A percentile compares a stretch with the other conserved stretches of the same genome.
phyloP scores from a whole-genome alignment of 441 rosid genomes.

The Gossypium davidsonii region DNA sequence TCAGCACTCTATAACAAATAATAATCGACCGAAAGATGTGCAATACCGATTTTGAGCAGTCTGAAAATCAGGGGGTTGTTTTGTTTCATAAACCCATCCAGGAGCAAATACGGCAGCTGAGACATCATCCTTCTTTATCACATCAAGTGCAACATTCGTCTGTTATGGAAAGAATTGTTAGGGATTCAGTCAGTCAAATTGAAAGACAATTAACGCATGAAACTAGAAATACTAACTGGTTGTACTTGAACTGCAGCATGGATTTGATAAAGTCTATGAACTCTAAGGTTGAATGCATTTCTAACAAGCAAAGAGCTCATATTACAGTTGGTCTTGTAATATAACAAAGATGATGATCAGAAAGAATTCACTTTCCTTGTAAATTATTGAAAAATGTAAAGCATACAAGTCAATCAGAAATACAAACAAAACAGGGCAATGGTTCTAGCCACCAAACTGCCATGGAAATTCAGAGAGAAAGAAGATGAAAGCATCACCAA shows the following conservation, averaged over 20 bases:
- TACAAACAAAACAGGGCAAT: neutral
- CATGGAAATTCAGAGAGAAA: neutral
- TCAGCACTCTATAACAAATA: neutral
- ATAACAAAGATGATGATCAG: neutral
- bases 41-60: conserved; percentile 75
- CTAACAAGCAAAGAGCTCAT: neutral
- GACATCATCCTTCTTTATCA: conserved; percentile 53
- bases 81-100: conserved; percentile 76
- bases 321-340: neutral
- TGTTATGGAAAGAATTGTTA: conserved; percentile 18
- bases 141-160: conserved; percentile 71
- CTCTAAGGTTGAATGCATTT: neutral
- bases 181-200: neutral
- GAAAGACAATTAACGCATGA: neutral
- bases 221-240: neutral
- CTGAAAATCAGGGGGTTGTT: conserved; percentile 66
- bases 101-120: conserved; percentile 94
- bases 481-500: too few relatives aligned
- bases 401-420: neutral
- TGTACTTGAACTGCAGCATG: neutral
- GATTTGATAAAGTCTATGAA: neutral
- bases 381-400: neutral
- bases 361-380: neutral
- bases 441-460: neutral
- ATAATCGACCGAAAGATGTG: neutral